Evolutionary conservation across 148 eudicot species (phyloP).

Genomic region (Fagopyrum tataricum): DNA sequence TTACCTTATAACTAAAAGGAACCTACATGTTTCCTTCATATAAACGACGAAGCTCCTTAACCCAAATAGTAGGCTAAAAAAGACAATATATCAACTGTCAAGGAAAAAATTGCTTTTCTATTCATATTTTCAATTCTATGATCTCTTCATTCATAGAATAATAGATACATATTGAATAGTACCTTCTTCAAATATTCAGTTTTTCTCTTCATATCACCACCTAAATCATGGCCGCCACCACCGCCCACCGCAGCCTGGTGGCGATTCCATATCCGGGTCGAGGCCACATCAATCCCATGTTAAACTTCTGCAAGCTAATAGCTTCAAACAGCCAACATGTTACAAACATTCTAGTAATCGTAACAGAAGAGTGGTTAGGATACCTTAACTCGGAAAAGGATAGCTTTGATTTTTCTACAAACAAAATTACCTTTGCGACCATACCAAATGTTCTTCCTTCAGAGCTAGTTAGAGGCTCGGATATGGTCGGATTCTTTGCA

Average conservation of each 20-base stretch:
- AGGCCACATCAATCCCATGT: constrained; percentile 14
- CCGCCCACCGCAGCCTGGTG: background rate
- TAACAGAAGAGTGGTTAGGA: constrained; percentile 6
- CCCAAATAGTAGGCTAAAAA: too few species aligned
- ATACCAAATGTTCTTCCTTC: constrained; percentile 13
- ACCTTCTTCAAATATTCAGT: background rate
- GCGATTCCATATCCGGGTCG: constrained; percentile 7
- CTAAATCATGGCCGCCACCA: background rate
- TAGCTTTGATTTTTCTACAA: background rate
- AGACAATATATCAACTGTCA: too few species aligned
- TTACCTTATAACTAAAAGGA: too few species aligned
- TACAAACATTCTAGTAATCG: background rate
- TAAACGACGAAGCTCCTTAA: too few species aligned
- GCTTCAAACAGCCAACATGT: background rate
- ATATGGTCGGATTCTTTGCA: constrained; percentile 20
- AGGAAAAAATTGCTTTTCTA: too few species aligned
- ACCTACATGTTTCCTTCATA: too few species aligned
- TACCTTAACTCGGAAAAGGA: background rate
- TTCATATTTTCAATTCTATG: too few species aligned
- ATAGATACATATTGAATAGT: background rate
- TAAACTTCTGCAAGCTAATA: constrained; percentile 4
- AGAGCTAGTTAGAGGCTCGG: constrained; percentile 17
- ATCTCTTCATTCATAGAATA: background rate
- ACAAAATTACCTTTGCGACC: background rate
- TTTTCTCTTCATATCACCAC: background rate